Evolutionary conservation across 1,139 yeast species (phyloP).

Genomic region (Hanseniaspora uvarum): DNA sequence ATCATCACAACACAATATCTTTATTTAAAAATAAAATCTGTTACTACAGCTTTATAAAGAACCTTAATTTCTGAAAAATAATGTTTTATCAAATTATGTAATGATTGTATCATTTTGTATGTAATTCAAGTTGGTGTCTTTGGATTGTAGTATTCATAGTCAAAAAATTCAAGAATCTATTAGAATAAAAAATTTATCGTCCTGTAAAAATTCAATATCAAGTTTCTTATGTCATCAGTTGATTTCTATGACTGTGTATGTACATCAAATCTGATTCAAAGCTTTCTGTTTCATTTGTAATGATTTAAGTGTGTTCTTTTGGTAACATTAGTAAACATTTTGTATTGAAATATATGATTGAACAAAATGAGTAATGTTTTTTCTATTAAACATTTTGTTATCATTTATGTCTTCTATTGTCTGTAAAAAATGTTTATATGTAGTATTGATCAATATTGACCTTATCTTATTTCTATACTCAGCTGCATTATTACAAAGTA

Average conservation of each 20-base stretch:
- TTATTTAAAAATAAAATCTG: conserved; percentile 6
- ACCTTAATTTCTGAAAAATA: conserved; percentile 5
- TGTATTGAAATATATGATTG: neutral
- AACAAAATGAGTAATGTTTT: conserved; percentile 29
- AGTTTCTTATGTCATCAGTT: no score
- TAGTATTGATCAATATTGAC: conserved; percentile 60
- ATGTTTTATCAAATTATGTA: conserved; percentile 8
- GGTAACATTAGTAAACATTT: neutral
- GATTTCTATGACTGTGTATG: neutral
- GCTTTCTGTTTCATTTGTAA: conserved; percentile 1
- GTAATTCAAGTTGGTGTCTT: neutral
- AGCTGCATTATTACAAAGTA: conserved; percentile 58
- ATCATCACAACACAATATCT: neutral
- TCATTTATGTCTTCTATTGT: conserved; percentile 28
- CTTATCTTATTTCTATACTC: conserved; percentile 69
- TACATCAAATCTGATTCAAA: neutral
- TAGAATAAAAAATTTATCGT: neutral
- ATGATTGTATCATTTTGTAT: neutral
- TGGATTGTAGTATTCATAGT: neutral
- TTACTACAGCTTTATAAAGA: neutral
- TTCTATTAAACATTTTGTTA: conserved; percentile 28
- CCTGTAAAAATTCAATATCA: neutral
- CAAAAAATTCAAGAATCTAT: neutral
- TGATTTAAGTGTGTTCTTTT: neutral
- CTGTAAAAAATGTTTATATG: no score